These are phyloP conservation scores for Podospora bellae-mahoneyi DNA, from an alignment of 495 filamentous ascomycete species.

Conservation along the genomic window DNA sequence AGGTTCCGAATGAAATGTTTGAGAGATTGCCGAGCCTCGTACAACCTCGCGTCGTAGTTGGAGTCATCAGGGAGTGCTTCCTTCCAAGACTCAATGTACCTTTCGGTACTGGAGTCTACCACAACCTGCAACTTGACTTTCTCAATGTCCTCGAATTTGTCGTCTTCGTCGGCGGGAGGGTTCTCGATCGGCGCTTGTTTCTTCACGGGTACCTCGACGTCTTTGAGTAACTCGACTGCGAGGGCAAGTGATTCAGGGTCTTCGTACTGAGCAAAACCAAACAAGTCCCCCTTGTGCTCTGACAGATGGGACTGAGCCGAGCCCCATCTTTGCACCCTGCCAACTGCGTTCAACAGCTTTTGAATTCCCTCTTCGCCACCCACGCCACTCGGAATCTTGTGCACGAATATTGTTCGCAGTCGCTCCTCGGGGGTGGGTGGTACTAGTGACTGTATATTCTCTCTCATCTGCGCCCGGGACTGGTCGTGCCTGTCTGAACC, in stretches of 20 bases:
- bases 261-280: constrained; percentile 97
- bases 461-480: constrained; percentile 65
- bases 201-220: constrained; percentile 81
- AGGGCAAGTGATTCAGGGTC: constrained; percentile 84
- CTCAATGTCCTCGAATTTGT: constrained; percentile 59
- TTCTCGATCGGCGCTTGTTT: constrained; percentile 55
- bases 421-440: constrained; percentile 90
- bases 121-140: constrained; percentile 69
- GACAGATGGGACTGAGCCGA: constrained; percentile 57
- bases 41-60: constrained; percentile 63
- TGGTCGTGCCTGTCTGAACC: constrained; percentile 64
- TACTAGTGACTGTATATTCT: constrained; percentile 71
- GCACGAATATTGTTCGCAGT: constrained; percentile 83
- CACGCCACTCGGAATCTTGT: constrained; percentile 73
- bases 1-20: constrained; percentile 65
- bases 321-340: constrained; percentile 79
- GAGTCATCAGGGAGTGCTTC: constrained; percentile 61
- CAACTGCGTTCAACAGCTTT: constrained; percentile 71
- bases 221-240: constrained; percentile 81
- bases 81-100: constrained; percentile 78
- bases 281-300: constrained; percentile 78
- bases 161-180: constrained; percentile 41
- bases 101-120: constrained; percentile 75
- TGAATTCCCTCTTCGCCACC: constrained; percentile 82
- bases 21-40: constrained; percentile 60